Percentiles rank a stretch among this genome's conserved stretches.
phyloP scores from a whole-genome alignment of 106 monocot species.

The Dendrobium catenatum region DNA sequence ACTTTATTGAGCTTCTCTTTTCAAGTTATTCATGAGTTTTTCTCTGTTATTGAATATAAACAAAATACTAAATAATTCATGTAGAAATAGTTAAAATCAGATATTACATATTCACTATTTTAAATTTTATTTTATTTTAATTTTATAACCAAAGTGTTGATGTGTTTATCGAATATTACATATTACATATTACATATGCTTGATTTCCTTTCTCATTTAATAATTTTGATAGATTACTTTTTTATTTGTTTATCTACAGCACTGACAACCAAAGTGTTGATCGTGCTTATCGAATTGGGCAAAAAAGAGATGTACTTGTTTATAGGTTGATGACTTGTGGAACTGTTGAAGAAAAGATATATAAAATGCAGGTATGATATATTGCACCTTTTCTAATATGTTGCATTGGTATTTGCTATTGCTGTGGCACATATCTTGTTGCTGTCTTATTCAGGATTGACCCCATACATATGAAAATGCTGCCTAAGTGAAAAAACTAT shows the following conservation, averaged over 20 bases:
- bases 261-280: conserved; percentile 98
- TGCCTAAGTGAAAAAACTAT: background rate
- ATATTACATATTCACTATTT: background rate
- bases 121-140: background rate
- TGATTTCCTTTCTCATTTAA: background rate
- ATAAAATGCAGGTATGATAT: conserved; percentile 79
- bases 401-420: background rate
- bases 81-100: background rate
- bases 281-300: conserved; percentile 97
- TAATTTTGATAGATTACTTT: background rate
- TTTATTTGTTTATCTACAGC: conserved; percentile 31
- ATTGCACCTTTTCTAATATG: background rate
- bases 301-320: conserved; percentile 82
- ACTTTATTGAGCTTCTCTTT: conserved; percentile 1
- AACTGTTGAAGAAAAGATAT: conserved; percentile 98
- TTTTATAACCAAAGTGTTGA: too few species aligned
- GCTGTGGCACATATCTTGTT: background rate
- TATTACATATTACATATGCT: background rate
- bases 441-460: background rate
- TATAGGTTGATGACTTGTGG: conserved; percentile 97
- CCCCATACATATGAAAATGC: background rate
- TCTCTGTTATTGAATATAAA: background rate
- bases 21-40: background rate
- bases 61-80: background rate
- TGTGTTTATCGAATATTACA: too few species aligned